Conservation (phyloP, 1,284 basidiomycete species). For the Cryptococcus sp. region DNA sequence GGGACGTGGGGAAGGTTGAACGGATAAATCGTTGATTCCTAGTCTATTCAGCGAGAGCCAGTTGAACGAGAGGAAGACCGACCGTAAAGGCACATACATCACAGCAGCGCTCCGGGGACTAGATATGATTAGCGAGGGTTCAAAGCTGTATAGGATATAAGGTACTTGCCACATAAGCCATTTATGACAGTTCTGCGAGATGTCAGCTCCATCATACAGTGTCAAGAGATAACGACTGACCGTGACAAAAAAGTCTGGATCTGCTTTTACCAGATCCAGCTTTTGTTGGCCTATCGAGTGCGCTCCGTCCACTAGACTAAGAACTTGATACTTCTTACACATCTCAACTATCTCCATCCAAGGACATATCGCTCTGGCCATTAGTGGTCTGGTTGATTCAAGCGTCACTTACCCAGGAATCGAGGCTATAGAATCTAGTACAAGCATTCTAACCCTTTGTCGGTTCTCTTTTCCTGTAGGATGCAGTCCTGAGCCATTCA, state of each 20-base stretch:
- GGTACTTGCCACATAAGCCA: constrained; percentile 56
- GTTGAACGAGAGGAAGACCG: constrained; percentile 11
- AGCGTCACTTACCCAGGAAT: constrained; percentile 54
- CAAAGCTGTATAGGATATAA: background rate
- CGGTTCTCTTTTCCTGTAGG: constrained; percentile 18
- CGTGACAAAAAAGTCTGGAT: constrained; percentile 63
- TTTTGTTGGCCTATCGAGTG: constrained; percentile 65
- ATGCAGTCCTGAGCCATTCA: too few species aligned
- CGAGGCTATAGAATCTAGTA: constrained; percentile 70
- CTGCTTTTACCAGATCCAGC: constrained; percentile 57
- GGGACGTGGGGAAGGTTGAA: constrained; percentile 68
- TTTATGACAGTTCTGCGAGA: constrained; percentile 70
- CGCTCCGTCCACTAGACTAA: constrained; percentile 74
- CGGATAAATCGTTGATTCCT: constrained; percentile 72
- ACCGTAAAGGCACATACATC: constrained; percentile 74
- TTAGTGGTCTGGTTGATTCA: background rate
- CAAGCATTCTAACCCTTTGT: constrained; percentile 55
- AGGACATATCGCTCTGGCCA: constrained; percentile 52
- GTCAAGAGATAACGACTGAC: background rate
- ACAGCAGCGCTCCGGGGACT: constrained; percentile 67
- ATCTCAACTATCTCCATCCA: constrained; percentile 72
- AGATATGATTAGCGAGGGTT: constrained; percentile 27
- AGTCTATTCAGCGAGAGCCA: too few species aligned
- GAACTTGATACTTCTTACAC: constrained; percentile 63
- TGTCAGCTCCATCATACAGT: too few species aligned